Evolutionary conservation across 495 filamentous ascomycete species (phyloP).

Genomic region (Podospora comata): DNA sequence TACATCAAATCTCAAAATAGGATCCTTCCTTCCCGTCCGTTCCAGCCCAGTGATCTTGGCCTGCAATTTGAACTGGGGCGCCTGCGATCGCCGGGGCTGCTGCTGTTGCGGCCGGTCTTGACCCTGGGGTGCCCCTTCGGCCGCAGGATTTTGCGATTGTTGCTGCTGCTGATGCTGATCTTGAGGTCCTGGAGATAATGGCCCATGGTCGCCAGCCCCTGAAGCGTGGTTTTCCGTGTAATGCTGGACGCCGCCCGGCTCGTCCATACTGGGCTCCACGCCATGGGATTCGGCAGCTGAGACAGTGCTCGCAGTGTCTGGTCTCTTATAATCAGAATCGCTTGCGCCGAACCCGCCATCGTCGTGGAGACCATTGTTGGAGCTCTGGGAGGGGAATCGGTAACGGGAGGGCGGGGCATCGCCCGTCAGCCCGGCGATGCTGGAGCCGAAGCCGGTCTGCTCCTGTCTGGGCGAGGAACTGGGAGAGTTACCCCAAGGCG

Average conservation of each 20-base stretch:
- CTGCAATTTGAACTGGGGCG: conserved; percentile 78
- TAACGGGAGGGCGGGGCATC: conserved; percentile 35
- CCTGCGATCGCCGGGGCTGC: conserved; percentile 45
- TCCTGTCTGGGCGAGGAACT: conserved; percentile 61
- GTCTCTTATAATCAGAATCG: conserved; percentile 34
- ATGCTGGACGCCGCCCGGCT: conserved; percentile 13
- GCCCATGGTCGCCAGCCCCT: conserved; percentile 17
- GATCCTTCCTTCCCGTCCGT: conserved; percentile 89
- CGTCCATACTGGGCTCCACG: conserved; percentile 19
- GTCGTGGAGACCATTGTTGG: conserved; percentile 37
- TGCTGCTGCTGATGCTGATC: conserved; percentile 23
- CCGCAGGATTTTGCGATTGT: conserved; percentile 28
- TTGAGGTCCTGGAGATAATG: conserved; percentile 22
- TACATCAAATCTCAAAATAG: conserved; percentile 92
- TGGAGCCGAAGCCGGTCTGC: conserved; percentile 52
- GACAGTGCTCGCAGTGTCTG: conserved; percentile 41
- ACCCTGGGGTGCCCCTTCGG: conserved; percentile 35
- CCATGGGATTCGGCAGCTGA: conserved; percentile 21
- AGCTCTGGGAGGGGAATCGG: conserved; percentile 32
- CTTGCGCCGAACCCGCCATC: conserved; percentile 31
- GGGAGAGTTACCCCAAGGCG: conserved; percentile 73
- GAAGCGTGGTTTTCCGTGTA: conserved; percentile 17
- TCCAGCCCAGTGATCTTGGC: conserved; percentile 93
- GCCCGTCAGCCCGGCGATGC: conserved; percentile 14
- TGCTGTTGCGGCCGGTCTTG: conserved; percentile 37